phyloP scores from a whole-genome alignment of 78 protist species.

The Chrysochromulina parva region DNA sequence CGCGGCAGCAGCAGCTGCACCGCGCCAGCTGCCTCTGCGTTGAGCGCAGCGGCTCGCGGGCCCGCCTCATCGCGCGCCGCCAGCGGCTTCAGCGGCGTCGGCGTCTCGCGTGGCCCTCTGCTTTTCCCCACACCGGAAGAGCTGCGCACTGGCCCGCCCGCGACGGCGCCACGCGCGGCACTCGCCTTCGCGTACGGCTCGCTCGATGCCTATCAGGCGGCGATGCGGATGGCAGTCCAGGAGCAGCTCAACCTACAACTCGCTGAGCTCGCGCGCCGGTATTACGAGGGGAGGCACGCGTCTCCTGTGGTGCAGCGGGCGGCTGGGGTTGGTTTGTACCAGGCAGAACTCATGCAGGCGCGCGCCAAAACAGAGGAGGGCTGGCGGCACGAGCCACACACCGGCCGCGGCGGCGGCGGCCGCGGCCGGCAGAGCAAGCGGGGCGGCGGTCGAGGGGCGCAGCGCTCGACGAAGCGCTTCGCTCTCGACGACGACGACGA shows the following conservation, averaged over 20 bases:
- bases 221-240: not conserved
- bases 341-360: not conserved
- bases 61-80: too few species aligned
- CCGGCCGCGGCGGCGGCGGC: not conserved
- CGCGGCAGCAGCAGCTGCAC: too few species aligned
- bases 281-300: not conserved
- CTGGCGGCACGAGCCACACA: not conserved
- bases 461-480: not conserved
- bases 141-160: too few species aligned
- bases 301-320: not conserved
- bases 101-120: too few species aligned
- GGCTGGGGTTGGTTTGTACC: not conserved
- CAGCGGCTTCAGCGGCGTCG: too few species aligned
- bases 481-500: not conserved
- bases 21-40: too few species aligned
- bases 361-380: not conserved
- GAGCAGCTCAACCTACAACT: not conserved
- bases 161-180: too few species aligned
- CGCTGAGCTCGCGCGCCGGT: not conserved
- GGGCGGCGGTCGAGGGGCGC: not conserved
- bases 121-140: too few species aligned
- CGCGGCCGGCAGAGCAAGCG: not conserved
- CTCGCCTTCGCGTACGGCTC: too few species aligned
- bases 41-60: too few species aligned
- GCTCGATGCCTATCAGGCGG: not conserved